Base-by-base conservation (phyloP, 2,329 filamentous ascomycete genomes). In the Penicillium sclerotigenum region DNA sequence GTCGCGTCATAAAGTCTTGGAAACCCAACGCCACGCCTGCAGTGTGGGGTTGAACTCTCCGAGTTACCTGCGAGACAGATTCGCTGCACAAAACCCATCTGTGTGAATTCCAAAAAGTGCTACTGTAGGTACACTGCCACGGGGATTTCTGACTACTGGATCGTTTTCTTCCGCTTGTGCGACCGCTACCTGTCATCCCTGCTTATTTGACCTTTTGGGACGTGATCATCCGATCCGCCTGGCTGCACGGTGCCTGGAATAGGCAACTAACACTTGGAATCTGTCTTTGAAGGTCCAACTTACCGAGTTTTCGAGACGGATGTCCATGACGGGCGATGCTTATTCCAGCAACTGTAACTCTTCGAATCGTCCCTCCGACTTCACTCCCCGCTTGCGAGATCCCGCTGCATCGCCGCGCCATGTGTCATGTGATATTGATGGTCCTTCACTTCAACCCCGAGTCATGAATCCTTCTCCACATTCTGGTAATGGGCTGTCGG, bases 381-480 rank as follows among this genome's bases (percentile, higher is more conserved):
- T 40, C 24, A 13, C 58, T 20, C 26, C 47, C 33, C 29, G 24
- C 51, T 29, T 43, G 37, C 34, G 41, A 31, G 45, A 52, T 56
- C 20, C 47, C 28, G 28, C 37, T 36, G 45, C 46, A 51, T 47
- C 49, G 24, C 41, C 59, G 54, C 55, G 49, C 45, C 52, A 66
- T 65, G 64, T 50, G 58, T 61, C 61, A 61, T 58, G 55, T 64
- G 63, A 63, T 59, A 47, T 52, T 13, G 38, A 51, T 38, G 26
- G 34, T 46, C 38, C 45, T 42, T 47, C 57, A 58, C 43, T 54
- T 51, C 53, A 57, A 42, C 37, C 49, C 26, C 54, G 54, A 57
- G 49, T 46, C 40, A 65, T 66, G 62, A 64, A 65, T 55, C 22
- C 41, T 37, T 9, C 38, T 22, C 60, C 59, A 31, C 42, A 54